Conservation (phyloP, 371 early-diverging fungal species). For the Mortierella sp. region DNA sequence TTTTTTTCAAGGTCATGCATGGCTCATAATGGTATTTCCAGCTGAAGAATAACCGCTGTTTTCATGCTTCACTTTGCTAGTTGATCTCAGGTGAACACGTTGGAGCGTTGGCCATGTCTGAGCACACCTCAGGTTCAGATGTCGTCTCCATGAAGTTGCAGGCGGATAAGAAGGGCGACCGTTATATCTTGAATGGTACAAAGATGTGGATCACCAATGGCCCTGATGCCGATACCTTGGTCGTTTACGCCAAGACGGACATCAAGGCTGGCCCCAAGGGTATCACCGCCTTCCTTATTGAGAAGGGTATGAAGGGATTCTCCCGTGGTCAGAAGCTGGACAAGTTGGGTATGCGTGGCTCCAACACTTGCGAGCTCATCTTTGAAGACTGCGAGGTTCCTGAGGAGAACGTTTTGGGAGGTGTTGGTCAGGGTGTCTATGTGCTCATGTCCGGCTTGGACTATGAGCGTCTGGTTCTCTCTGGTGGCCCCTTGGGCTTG, state of each 20-base stretch:
- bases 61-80: constrained; percentile 20
- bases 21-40: no score
- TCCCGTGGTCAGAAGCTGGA: constrained; percentile 90
- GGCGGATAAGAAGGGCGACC: constrained; percentile 87
- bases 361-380: constrained; percentile 95
- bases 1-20: no score
- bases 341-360: constrained; percentile 98
- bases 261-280: constrained; percentile 83
- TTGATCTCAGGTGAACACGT: constrained; percentile 92
- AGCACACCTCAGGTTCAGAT: constrained; percentile 92
- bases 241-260: constrained; percentile 96
- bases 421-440: constrained; percentile 92
- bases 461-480: constrained; percentile 90
- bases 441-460: constrained; percentile 97
- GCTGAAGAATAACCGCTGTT: neutral
- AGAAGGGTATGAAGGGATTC: constrained; percentile 92
- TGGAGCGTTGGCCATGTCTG: constrained; percentile 97
- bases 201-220: constrained; percentile 99
- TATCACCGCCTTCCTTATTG: constrained; percentile 95
- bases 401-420: constrained; percentile 90
- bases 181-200: constrained; percentile 85
- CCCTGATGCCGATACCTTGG: constrained; percentile 91
- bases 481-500: constrained; percentile 93
- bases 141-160: constrained; percentile 93
- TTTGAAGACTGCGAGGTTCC: constrained; percentile 96